phyloP scores from a whole-genome alignment of 768 basidiomycete species.

The Rhizopogon roseolus region DNA sequence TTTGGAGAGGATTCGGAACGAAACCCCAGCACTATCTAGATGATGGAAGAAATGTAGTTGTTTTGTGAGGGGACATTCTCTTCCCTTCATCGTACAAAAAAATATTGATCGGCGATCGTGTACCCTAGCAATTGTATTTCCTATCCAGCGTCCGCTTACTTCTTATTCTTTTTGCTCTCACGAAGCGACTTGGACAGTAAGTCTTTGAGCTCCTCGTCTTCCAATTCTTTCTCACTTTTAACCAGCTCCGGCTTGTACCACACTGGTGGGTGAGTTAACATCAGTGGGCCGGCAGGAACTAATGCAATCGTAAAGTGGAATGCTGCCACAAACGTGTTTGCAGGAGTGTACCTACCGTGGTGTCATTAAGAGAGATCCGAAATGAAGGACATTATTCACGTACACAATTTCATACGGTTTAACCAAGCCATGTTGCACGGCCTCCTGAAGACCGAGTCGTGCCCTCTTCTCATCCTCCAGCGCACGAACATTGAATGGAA shows the following conservation, averaged over 20 bases:
- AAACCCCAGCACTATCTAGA: background rate
- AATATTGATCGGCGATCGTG: background rate
- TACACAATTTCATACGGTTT: constrained; percentile 94
- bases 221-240: constrained; percentile 83
- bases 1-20: constrained; percentile 66
- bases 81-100: constrained; percentile 12
- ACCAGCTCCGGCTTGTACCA: constrained; percentile 95
- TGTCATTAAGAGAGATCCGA: background rate
- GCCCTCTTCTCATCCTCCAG: constrained; percentile 96
- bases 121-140: too few species aligned
- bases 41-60: constrained; percentile 2
- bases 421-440: constrained; percentile 89
- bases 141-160: constrained; percentile 59
- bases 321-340: constrained; percentile 83
- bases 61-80: constrained; percentile 5
- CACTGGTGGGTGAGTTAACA: constrained; percentile 82
- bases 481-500: constrained; percentile 94
- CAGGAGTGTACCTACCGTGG: constrained; percentile 64
- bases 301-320: constrained; percentile 98
- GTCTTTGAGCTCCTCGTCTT: constrained; percentile 82
- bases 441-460: constrained; percentile 93
- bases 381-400: constrained; percentile 25
- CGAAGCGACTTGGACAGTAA: constrained; percentile 75
- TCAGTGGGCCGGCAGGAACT: constrained; percentile 79
- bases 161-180: constrained; percentile 90